Evolutionary conservation across 805 yeast genomes (phyloP).

Genomic region (Metschnikowia orientalis): DNA sequence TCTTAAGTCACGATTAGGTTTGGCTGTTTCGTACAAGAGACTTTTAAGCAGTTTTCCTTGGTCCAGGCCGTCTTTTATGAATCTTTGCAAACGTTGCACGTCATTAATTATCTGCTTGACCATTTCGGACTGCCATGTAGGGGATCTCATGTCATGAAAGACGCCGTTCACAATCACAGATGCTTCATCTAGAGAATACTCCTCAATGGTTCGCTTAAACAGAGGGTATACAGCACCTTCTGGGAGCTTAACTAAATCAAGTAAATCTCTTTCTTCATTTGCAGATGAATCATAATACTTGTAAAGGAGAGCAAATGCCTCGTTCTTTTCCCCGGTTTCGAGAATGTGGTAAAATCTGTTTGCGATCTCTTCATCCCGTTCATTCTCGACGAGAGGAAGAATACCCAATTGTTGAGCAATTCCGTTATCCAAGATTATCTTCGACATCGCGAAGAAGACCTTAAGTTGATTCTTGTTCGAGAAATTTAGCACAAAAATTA

Average conservation of each 20-base stretch:
- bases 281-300: constrained; percentile 29
- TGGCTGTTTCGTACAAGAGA: constrained; percentile 41
- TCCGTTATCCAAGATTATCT: constrained; percentile 48
- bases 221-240: constrained; percentile 17
- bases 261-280: constrained; percentile 24
- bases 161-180: constrained; percentile 71
- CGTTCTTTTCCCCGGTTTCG: constrained; percentile 27
- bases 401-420: constrained; percentile 81
- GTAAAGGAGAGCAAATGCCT: constrained; percentile 38
- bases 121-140: constrained; percentile 53
- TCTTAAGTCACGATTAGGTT: constrained; percentile 41
- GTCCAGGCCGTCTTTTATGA: constrained; percentile 23
- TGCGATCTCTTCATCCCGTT: constrained; percentile 27
- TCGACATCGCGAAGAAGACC: constrained; percentile 47
- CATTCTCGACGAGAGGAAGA: constrained; percentile 51
- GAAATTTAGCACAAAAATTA: constrained; percentile 65
- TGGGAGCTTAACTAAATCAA: constrained; percentile 18
- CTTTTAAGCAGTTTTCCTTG: constrained; percentile 31
- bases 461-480: constrained; percentile 48
- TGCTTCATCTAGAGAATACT: constrained; percentile 42
- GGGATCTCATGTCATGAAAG: constrained; percentile 44
- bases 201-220: constrained; percentile 22
- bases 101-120: constrained; percentile 56
- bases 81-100: constrained; percentile 29
- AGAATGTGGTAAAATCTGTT: constrained; percentile 32